Evolutionary conservation across 495 filamentous ascomycete species (phyloP).

Genomic region (Aspergillus baeticus): DNA sequence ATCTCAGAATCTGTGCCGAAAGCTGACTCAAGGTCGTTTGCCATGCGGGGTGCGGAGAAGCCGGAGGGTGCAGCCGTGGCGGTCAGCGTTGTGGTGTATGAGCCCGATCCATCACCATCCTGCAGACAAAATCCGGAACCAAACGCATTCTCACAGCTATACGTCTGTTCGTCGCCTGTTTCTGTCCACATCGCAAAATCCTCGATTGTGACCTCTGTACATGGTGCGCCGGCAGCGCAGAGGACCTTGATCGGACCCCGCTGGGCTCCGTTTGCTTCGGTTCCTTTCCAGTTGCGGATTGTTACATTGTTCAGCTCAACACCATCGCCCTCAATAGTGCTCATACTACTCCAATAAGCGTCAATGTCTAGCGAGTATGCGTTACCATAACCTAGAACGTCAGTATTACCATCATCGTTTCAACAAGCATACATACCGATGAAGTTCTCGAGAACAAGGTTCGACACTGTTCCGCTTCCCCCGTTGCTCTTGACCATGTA

Average conservation of each 20-base stretch:
- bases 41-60: conserved; percentile 51
- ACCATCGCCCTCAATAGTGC: conserved; percentile 39
- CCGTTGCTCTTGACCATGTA: conserved; percentile 63
- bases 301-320: conserved; percentile 52
- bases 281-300: conserved; percentile 58
- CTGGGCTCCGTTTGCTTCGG: conserved; percentile 44
- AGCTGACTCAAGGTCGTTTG: conserved; percentile 38
- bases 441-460: conserved; percentile 43
- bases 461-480: conserved; percentile 52
- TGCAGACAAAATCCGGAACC: conserved; percentile 48
- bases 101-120: conserved; percentile 20
- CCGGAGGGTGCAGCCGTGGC: conserved; percentile 40
- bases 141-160: conserved; percentile 50
- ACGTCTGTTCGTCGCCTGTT: conserved; percentile 39
- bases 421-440: conserved; percentile 33
- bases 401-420: not conserved
- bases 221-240: conserved; percentile 47
- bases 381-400: conserved; percentile 42
- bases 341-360: conserved; percentile 49
- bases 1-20: conserved; percentile 43
- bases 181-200: conserved; percentile 64
- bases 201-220: conserved; percentile 50
- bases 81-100: conserved; percentile 34
- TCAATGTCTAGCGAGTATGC: conserved; percentile 55
- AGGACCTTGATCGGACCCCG: conserved; percentile 52